Percentiles rank a stretch among this genome's conserved stretches.
Evolutionary conservation across 2,329 filamentous ascomycete species (phyloP).

Genomic region (Lecanoromycetidae sp.): DNA sequence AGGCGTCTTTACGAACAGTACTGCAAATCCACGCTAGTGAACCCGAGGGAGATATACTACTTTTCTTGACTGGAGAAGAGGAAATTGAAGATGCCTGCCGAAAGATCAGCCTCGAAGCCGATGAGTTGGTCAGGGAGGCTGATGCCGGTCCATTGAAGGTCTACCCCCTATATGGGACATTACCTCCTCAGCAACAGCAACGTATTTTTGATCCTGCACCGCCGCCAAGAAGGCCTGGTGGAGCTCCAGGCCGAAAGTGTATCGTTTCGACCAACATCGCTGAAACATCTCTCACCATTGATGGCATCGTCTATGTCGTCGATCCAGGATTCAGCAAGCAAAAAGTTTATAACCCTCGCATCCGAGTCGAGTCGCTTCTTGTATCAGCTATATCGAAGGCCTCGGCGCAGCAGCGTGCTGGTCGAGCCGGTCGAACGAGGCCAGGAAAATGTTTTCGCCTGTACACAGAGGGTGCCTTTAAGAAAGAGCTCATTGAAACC

Average conservation of each 20-base stretch:
- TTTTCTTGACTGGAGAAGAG: constrained; percentile 95
- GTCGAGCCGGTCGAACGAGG: constrained; percentile 96
- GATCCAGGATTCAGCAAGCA: constrained; percentile 98
- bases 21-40: constrained; percentile 93
- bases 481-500: constrained; percentile 94
- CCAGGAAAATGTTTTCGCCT: constrained; percentile 97
- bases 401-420: constrained; percentile 90
- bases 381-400: constrained; percentile 97
- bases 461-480: constrained; percentile 91
- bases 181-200: constrained; percentile 88
- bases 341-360: constrained; percentile 96
- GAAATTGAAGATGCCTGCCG: constrained; percentile 95
- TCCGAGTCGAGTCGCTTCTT: constrained; percentile 90
- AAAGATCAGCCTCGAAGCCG: constrained; percentile 80
- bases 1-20: constrained; percentile 87
- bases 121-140: constrained; percentile 83
- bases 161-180: constrained; percentile 85
- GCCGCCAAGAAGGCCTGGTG: constrained; percentile 56
- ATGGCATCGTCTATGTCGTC: constrained; percentile 98
- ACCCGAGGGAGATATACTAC: constrained; percentile 77
- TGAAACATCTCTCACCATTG: constrained; percentile 93
- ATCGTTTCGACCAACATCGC: constrained; percentile 97
- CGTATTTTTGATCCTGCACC: constrained; percentile 89
- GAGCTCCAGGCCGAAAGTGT: constrained; percentile 79
- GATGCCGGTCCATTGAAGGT: constrained; percentile 81